Conservation (phyloP, 169 alveolate genomes). For the Sarcocystis neurona region DNA sequence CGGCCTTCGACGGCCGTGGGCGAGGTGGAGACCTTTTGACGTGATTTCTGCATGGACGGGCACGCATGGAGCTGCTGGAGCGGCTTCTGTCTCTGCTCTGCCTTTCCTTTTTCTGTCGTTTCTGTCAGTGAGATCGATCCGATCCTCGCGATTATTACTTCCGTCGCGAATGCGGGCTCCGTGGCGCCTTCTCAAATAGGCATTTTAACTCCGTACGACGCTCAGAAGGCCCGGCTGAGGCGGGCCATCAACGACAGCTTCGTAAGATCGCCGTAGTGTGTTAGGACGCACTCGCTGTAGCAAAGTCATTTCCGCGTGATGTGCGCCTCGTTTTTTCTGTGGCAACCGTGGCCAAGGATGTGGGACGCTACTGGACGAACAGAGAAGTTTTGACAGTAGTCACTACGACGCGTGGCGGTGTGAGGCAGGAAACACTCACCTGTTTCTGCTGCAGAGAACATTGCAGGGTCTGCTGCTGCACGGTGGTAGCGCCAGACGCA, state of each 20-base stretch:
- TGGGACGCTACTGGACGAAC: no score
- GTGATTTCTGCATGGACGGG: not conserved
- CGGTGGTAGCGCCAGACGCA: no score
- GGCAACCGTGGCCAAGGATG: no score
- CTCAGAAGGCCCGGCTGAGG: constrained; percentile 64
- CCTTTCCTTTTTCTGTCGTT: not conserved
- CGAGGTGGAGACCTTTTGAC: no score
- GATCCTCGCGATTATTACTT: constrained; percentile 54
- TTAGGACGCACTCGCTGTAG: no score
- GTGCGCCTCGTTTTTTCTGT: no score
- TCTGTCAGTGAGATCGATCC: constrained; percentile 57
- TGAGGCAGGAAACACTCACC: no score
- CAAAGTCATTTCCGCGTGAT: no score
- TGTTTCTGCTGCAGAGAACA: no score
- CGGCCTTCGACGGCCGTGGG: no score
- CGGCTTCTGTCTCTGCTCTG: not conserved
- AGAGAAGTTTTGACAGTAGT: not conserved
- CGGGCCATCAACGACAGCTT: constrained; percentile 56
- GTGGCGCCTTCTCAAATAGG: constrained; percentile 63
- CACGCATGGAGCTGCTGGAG: not conserved
- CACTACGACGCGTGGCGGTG: not conserved
- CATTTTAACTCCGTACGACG: constrained; percentile 65
- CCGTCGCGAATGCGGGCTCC: constrained; percentile 45
- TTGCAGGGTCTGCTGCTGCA: no score
- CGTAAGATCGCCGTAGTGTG: constrained; percentile 10